A percentile compares a stretch with the other conserved stretches of the same genome.
phyloP scores from a whole-genome alignment of 2,329 filamentous ascomycete species.

The Phyllosticta citriasiana region DNA sequence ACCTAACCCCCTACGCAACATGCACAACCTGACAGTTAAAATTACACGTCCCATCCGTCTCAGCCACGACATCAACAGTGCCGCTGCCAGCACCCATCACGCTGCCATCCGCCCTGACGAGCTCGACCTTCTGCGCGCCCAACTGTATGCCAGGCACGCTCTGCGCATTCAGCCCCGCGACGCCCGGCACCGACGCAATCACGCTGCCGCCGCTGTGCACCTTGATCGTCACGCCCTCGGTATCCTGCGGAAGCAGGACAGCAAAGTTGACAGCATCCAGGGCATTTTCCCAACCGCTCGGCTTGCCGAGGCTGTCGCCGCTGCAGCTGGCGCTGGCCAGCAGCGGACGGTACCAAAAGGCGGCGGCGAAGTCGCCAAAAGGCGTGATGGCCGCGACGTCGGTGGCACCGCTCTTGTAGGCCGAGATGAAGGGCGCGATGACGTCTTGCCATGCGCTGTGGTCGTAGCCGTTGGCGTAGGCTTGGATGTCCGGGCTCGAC shows the following conservation, averaged over 20 bases:
- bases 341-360: conserved; percentile 7
- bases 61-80: neutral
- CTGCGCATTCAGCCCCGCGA: conserved; percentile 6
- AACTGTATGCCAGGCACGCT: conserved; percentile 4
- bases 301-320: conserved; percentile 3
- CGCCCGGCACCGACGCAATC: neutral
- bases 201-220: conserved; percentile 6
- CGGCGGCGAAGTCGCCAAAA: conserved; percentile 2
- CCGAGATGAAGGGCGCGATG: conserved; percentile 27
- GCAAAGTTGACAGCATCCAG: conserved; percentile 8
- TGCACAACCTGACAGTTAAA: conserved; percentile 8
- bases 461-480: conserved; percentile 22
- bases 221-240: conserved; percentile 1
- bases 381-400: conserved; percentile 7
- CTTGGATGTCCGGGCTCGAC: conserved; percentile 15
- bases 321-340: conserved; percentile 3
- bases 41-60: conserved; percentile 3
- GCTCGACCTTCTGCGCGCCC: conserved; percentile 3
- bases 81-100: neutral
- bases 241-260: conserved; percentile 1
- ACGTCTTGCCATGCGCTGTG: conserved; percentile 28
- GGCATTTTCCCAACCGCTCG: conserved; percentile 2
- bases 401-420: conserved; percentile 26
- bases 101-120: neutral
- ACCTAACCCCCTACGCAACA: neutral